phyloP scores from a whole-genome alignment of 768 basidiomycete genomes.

The Grammothele lineata region DNA sequence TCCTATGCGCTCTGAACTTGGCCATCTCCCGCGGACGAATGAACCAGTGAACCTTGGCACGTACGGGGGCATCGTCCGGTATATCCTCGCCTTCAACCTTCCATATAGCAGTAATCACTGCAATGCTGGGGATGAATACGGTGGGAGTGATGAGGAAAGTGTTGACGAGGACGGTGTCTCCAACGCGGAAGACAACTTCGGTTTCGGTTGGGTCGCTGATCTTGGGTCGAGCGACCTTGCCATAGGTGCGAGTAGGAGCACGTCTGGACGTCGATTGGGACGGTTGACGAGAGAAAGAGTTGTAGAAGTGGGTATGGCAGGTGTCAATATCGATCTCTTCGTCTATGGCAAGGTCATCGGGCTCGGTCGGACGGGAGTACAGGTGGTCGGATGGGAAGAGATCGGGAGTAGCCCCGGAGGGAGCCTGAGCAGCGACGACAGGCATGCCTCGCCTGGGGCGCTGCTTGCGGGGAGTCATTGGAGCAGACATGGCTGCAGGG shows the following conservation, averaged over 20 bases:
- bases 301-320: conserved; percentile 18
- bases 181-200: conserved; percentile 39
- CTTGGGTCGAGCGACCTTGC: neutral
- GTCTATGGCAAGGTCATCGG: conserved; percentile 17
- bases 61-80: conserved; percentile 37
- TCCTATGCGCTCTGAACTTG: conserved; percentile 52
- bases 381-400: conserved; percentile 16
- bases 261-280: neutral
- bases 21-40: conserved; percentile 62
- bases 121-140: conserved; percentile 53
- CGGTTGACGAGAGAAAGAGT: neutral
- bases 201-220: neutral
- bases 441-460: no score
- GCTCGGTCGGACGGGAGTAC: conserved; percentile 12
- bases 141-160: conserved; percentile 20
- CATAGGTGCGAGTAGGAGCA: conserved; percentile 4
- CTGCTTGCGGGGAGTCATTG: no score
- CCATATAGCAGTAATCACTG: conserved; percentile 71
- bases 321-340: conserved; percentile 14
- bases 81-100: conserved; percentile 36
- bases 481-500: no score
- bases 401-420: no score
- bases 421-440: no score
- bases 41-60: conserved; percentile 73
- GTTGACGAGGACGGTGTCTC: conserved; percentile 64